Base-by-base conservation (phyloP, 179 eudicot species). In the Beta corolliflora region DNA sequence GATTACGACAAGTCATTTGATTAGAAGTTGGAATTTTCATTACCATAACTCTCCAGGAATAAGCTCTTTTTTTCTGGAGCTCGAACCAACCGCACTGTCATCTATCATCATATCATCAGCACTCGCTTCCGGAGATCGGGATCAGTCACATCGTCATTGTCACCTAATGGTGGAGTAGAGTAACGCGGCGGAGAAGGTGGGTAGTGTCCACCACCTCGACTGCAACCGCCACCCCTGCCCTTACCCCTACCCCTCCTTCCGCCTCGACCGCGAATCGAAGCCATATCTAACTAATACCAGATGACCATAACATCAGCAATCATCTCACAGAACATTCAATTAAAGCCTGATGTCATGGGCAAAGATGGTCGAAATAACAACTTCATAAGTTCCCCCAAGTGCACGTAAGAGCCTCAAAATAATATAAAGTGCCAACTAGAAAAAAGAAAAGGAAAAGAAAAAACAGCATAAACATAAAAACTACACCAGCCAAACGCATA, bases 41-140 rank as follows among this genome's bases (percentile, higher is more conserved):
- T 61, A 61, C 66, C 66, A 61, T 6, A 61, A n/a, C 68, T 64
- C 68, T 64, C 68, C 68, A 25, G 44, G 68, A 25, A 64, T 25
- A 4, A 64, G 68, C 68, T 64, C 68, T 25, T 64, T 64, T 44
- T 64, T 64, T 61, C 11, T 7, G 66, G 66, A 61, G 66, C 31
- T 61, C 9, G 31, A 61, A 25, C 23, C 31, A 64, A 4, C 41
- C 21, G 8, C 68, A 63, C 31, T 3, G 25, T 25, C 68, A 21
- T 25, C 41, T 23, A 21, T 25, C 14, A 21, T 64, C 68, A 64
- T 23, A 64, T 23, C 41, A 64, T 64, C 41, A 25, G 68, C 36
- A 64, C 68, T 64, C 41, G 10, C 41, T 36, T 64, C 68, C 44
- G 41, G 68, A 10, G 41, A 64, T 2, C 15, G 68, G 68, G 15